Base-by-base conservation (phyloP, 2,329 filamentous ascomycete genomes). In the Beauveria brongniartii region DNA sequence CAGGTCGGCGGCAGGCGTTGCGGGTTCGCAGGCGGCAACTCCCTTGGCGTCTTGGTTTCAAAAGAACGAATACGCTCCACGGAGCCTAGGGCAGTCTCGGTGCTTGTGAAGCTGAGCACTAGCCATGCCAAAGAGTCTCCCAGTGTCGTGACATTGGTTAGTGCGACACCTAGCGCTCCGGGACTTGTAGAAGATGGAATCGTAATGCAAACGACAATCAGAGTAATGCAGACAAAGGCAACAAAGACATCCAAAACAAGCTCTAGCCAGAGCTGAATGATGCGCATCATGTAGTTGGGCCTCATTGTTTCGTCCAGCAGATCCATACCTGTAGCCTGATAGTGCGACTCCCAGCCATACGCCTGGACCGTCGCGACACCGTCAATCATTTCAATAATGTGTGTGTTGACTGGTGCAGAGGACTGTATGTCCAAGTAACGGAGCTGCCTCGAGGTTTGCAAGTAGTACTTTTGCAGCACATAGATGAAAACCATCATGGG, bases 251-350 rank as follows among this genome's bases (percentile, higher is more conserved):
- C 77, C 10, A 83, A 64, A 0, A 79, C 76, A 0, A 82, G 66
- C 0, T 71, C 75, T 1, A 82, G 69, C 79, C 80, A 82, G 28
- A 76, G 69, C 62, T 82, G 80, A 12, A 82, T 76, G 24, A 75
- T 74, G 56, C 72, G 76, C 12, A 81, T 71, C 10, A 81, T 69
- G 62, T 82, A 72, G 12, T 67, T 68, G 0, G 70, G 69, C 18
- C 66, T 61, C 44, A 71, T 70, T 0, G 68, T 69, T 1, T 57
- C 58, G 56, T 66, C 79, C 9, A 83, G 71, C 48, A 63, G 63
- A 34, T 51, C 54, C 47, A 52, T 47, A 28, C 65, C 64, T 5
- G 65, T 64, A 7, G 65, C 61, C 9, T 63, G 62, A 26, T 67
- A 71, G 2, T 64, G 41, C 1, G 28, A 24, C 12, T 64, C 50